Evolutionary conservation across 2,329 filamentous ascomycete species (phyloP).

Genomic region (Paraconiothyrium brasiliense): DNA sequence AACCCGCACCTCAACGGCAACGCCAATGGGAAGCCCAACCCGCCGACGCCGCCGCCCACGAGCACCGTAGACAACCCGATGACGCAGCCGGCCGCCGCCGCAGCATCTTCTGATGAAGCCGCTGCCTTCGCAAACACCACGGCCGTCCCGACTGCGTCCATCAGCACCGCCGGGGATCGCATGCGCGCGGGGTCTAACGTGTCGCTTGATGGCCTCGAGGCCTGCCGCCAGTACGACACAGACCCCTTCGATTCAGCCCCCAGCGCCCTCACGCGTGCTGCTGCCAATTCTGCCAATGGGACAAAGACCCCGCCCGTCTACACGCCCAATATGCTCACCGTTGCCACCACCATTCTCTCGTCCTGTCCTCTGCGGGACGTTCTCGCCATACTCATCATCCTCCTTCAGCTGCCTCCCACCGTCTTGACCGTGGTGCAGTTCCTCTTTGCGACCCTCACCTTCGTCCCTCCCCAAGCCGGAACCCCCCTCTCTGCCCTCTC

Average conservation of each 20-base stretch:
- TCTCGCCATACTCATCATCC: conserved; percentile 93
- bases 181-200: conserved; percentile 54
- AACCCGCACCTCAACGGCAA: conserved; percentile 56
- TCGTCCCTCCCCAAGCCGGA: conserved; percentile 80
- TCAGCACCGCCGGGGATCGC: conserved; percentile 37
- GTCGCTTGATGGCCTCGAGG: conserved; percentile 53
- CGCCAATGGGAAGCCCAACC: conserved; percentile 52
- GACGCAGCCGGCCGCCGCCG: conserved; percentile 42
- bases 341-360: conserved; percentile 85
- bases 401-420: conserved; percentile 90
- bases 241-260: conserved; percentile 49
- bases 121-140: conserved; percentile 23
- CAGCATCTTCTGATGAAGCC: conserved; percentile 19
- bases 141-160: conserved; percentile 21
- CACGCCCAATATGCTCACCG: conserved; percentile 72
- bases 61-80: conserved; percentile 50
- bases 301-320: conserved; percentile 72
- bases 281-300: conserved; percentile 69
- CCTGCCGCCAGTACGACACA: conserved; percentile 43
- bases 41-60: conserved; percentile 51
- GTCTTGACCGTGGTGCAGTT: conserved; percentile 89
- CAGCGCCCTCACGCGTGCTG: conserved; percentile 66
- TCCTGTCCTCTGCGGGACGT: conserved; percentile 94
- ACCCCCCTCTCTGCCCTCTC: conserved; percentile 79
- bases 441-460: conserved; percentile 90